Percentiles rank a stretch among this genome's conserved stretches.
Conservation (phyloP, 768 basidiomycete genomes). For the Rhizopogon sp. region DNA sequence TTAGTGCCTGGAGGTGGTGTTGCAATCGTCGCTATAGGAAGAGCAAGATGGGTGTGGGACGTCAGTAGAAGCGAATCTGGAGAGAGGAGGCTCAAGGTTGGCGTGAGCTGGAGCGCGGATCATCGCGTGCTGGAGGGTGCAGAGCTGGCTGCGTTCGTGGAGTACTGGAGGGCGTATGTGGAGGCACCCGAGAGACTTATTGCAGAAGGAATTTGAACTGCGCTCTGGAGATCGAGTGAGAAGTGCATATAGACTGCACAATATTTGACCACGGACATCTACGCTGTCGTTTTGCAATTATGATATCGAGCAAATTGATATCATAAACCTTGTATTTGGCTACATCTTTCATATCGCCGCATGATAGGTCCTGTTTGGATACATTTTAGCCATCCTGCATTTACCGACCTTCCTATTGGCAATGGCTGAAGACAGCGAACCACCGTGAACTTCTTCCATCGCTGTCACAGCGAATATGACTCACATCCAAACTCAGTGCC, state of each 20-base stretch:
- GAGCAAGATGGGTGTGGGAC: conserved; percentile 76
- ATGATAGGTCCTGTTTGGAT: background rate
- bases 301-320: background rate
- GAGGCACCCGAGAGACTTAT: conserved; percentile 70
- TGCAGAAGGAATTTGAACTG: conserved; percentile 37
- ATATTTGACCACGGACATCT: background rate
- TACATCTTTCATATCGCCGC: background rate
- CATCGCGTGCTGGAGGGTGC: conserved; percentile 88
- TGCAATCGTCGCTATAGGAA: conserved; percentile 78
- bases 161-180: conserved; percentile 77
- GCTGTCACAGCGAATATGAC: background rate
- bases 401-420: no score
- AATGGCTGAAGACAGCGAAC: background rate
- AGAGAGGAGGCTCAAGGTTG: conserved; percentile 51
- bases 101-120: conserved; percentile 81
- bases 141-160: conserved; percentile 84
- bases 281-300: background rate
- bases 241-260: background rate
- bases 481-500: background rate
- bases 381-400: no score
- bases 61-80: conserved; percentile 37
- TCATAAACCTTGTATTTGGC: background rate
- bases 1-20: conserved; percentile 80
- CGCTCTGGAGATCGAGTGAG: background rate
- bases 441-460: background rate